Base-by-base conservation (phyloP, 129 eudicot genomes). In the Daucus carota region DNA sequence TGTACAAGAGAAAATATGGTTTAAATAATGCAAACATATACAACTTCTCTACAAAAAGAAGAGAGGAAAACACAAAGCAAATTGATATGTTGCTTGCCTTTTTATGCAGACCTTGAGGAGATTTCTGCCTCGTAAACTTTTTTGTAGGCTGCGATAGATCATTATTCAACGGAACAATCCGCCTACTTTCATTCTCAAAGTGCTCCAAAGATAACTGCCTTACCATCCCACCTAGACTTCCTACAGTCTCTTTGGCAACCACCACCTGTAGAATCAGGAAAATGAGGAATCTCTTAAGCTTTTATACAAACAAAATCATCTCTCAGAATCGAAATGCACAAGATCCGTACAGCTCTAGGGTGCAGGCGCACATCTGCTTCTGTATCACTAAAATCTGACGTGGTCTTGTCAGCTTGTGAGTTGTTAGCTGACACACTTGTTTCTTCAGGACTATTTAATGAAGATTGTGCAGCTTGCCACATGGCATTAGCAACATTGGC, bases 51-150 rank as follows among this genome's bases (percentile, higher is more conserved):
- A 63, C 70, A 63, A 38, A 70, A 24, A 22, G 48, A 70, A 40
- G 9, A 77, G 52, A 48, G 59, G 38, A 72, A 9, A 72, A 12
- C 33, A 43, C 6, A 57, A 26, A 52, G 17, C 41, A 72, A 60
- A 38, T 28, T 43, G 5, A 45, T 46, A 24, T 10, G 57, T 38
- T 40, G 67, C 85, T 82, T 82, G 84, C 99, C 96, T 94, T 94
- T 80, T 91, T 91, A 83, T 91, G 97, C 87, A 94, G 85, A 77
- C 99, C 99, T 85, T 94, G 93, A 79, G 97, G 99, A 76, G 97
- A 94, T 80, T 77, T 89, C 84, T 91, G 99, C 86, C 97, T 86
- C 1, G 81, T 60, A 82, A 91, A 83, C 77, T 82, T 91, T 82
- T 87, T 94, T 1, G 91, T 82, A 79, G 93, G 84, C 78, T 83